These are phyloP conservation scores for Polyporus tsugae DNA, from an alignment of 1,284 basidiomycete species.

Conservation along the genomic window DNA sequence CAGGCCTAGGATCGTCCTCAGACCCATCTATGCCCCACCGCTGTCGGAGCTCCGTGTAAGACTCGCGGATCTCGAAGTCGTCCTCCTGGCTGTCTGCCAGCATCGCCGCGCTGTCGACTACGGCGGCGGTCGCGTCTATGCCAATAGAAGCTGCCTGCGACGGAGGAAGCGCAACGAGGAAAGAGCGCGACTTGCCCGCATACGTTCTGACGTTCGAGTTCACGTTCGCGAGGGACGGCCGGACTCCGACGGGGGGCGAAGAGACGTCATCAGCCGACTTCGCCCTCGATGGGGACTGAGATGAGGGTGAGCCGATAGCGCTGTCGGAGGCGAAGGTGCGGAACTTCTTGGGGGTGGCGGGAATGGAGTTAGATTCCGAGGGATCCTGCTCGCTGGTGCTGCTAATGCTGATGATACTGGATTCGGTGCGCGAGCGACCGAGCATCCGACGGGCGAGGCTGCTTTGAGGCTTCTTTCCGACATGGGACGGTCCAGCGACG, in stretches of 20 bases:
- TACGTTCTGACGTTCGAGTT: constrained; percentile 65
- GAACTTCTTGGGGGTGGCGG: constrained; percentile 44
- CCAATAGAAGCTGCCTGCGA: constrained; percentile 38
- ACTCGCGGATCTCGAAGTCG: constrained; percentile 66
- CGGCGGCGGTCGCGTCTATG: constrained; percentile 29
- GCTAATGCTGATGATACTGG: constrained; percentile 57
- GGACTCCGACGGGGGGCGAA: constrained; percentile 32
- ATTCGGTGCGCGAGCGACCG: constrained; percentile 59
- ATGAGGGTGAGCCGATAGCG: constrained; percentile 27
- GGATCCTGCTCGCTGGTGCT: constrained; percentile 32
- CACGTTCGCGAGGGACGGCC: constrained; percentile 30
- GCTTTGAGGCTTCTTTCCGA: constrained; percentile 24
- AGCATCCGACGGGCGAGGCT: constrained; percentile 55
- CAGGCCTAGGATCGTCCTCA: constrained; percentile 67
- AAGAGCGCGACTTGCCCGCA: constrained; percentile 78
- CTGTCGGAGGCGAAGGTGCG: constrained; percentile 34
- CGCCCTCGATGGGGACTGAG: constrained; percentile 35
- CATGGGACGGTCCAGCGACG: constrained; percentile 8
- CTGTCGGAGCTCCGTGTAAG: constrained; percentile 70
- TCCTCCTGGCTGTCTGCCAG: constrained; percentile 50
- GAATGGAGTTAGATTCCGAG: constrained; percentile 41
- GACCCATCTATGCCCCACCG: constrained; percentile 81
- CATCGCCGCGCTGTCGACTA: constrained; percentile 35
- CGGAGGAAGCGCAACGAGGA: constrained; percentile 65
- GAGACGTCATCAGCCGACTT: constrained; percentile 29